A percentile compares a stretch with the other conserved stretches of the same genome.
These are phyloP conservation scores for Teratosphaeria nubilosa DNA, from an alignment of 2,329 filamentous ascomycete genomes.

Conservation along the genomic window DNA sequence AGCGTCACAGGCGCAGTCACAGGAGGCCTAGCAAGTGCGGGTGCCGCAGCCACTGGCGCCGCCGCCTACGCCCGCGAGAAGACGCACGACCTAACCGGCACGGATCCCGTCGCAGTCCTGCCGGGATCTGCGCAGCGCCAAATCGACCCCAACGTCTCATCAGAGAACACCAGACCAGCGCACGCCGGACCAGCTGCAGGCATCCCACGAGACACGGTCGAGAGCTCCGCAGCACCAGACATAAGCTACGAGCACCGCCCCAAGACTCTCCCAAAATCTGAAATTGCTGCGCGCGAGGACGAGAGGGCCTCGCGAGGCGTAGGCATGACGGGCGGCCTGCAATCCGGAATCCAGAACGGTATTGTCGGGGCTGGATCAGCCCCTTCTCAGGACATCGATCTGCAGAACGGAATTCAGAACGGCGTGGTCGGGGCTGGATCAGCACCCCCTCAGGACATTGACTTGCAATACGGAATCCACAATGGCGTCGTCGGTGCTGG, in stretches of 20 bases:
- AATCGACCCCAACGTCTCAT: background rate
- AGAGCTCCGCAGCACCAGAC: slow-evolving; percentile 60
- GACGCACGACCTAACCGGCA: slow-evolving; percentile 27
- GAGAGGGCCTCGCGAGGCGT: slow-evolving; percentile 25
- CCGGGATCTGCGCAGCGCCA: slow-evolving; percentile 31
- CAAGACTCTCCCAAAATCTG: slow-evolving; percentile 65
- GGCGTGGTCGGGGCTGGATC: background rate
- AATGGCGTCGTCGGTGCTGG: background rate
- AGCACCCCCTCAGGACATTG: background rate
- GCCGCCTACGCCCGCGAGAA: background rate
- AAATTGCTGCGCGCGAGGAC: slow-evolving; percentile 40
- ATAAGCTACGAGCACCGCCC: slow-evolving; percentile 61
- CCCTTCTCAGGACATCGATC: background rate
- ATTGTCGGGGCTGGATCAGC: background rate
- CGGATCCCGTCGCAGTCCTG: slow-evolving; percentile 38
- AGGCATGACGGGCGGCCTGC: background rate
- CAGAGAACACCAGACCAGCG: background rate
- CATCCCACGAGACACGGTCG: slow-evolving; percentile 21
- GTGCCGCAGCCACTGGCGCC: background rate
- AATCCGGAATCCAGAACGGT: background rate
- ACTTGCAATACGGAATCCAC: background rate
- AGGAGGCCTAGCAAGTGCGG: background rate
- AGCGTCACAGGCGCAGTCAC: background rate
- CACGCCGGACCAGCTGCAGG: slow-evolving; percentile 29
- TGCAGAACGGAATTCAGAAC: background rate